phyloP scores from a whole-genome alignment of 371 early-diverging fungal genomes.

The Mucor lusitanicus region DNA sequence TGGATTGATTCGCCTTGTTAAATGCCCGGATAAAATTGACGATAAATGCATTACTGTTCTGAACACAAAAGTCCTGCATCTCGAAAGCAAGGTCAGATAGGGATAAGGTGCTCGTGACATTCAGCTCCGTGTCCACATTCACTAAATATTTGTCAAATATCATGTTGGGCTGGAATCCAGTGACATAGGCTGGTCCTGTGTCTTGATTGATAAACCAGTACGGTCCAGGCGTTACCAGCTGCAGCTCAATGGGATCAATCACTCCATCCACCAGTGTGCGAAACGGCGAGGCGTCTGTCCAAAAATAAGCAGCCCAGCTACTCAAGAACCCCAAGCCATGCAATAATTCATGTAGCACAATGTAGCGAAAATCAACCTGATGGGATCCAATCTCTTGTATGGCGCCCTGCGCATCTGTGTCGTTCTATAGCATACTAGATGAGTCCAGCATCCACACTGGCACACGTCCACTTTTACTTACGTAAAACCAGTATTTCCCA shows the following conservation, averaged over 20 bases:
- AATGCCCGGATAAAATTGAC: constrained; percentile 45
- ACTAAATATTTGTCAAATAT: constrained; percentile 52
- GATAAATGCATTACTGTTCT: constrained; percentile 38
- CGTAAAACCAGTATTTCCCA: constrained; percentile 46
- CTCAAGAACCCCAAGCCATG: constrained; percentile 50
- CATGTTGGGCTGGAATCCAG: constrained; percentile 51
- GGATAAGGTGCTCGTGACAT: constrained; percentile 5
- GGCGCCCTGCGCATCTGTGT: background rate
- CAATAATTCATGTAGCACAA: constrained; percentile 45
- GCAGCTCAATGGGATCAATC: constrained; percentile 35
- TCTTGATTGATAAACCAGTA: constrained; percentile 39
- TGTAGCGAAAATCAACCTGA: constrained; percentile 44
- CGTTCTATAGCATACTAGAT: background rate
- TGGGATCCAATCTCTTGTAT: constrained; percentile 16
- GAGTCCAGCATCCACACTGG: too few relatives aligned
- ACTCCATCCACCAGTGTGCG: constrained; percentile 37
- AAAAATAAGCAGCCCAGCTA: constrained; percentile 56
- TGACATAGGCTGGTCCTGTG: constrained; percentile 44
- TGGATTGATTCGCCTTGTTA: constrained; percentile 36
- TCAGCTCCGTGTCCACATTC: constrained; percentile 19
- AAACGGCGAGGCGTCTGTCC: constrained; percentile 39
- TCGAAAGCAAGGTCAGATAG: constrained; percentile 34
- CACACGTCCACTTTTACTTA: too few relatives aligned
- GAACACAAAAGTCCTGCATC: constrained; percentile 52
- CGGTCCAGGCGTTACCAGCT: constrained; percentile 39